Evolutionary conservation across 2,329 filamentous ascomycete species (phyloP).

Genomic region (Aspergillus proliferans): DNA sequence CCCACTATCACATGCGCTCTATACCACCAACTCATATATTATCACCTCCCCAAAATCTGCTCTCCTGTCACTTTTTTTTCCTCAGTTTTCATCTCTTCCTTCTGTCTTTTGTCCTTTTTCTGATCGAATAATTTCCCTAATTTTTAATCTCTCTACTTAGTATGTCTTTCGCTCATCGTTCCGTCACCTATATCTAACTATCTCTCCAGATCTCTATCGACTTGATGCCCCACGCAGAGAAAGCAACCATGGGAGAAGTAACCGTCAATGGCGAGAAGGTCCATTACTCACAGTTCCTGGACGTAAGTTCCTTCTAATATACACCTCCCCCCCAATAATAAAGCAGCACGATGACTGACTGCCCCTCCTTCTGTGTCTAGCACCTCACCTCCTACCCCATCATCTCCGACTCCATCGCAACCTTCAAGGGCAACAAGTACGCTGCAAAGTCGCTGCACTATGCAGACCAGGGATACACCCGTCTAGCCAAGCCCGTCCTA

Average conservation of each 20-base stretch:
- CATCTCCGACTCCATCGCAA: constrained; percentile 68
- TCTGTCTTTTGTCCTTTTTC: neutral
- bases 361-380: constrained; percentile 38
- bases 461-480: constrained; percentile 67
- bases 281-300: constrained; percentile 41
- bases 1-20: constrained; percentile 1
- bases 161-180: too few species aligned
- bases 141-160: too few species aligned
- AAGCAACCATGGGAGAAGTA: constrained; percentile 41
- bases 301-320: constrained; percentile 24
- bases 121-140: too few species aligned
- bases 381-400: constrained; percentile 81
- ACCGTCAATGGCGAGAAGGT: constrained; percentile 47
- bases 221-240: constrained; percentile 46
- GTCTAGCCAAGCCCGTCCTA: constrained; percentile 69
- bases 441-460: constrained; percentile 76
- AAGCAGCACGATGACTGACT: constrained; percentile 12
- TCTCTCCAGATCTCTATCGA: neutral
- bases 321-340: neutral
- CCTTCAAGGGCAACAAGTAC: constrained; percentile 74
- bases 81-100: neutral
- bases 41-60: neutral
- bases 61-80: neutral
- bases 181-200: too few species aligned
- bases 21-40: neutral